phyloP scores from a whole-genome alignment of 2,329 filamentous ascomycete species.

The Hymenoscyphus scutula region DNA sequence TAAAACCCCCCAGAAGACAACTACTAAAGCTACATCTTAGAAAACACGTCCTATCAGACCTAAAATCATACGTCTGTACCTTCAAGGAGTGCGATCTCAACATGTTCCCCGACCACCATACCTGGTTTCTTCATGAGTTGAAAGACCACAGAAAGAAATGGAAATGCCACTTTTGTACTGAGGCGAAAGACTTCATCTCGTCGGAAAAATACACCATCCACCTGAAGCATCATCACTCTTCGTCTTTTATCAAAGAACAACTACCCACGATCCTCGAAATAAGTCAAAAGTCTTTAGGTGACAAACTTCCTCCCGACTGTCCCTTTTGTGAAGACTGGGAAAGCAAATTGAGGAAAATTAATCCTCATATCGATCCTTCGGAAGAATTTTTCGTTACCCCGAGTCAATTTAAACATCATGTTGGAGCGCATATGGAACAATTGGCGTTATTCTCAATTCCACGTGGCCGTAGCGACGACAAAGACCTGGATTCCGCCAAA shows the following conservation, averaged over 20 bases:
- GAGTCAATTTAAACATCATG: constrained; percentile 24
- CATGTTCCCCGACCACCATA: constrained; percentile 29
- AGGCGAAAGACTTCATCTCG: constrained; percentile 7
- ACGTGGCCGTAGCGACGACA: constrained; percentile 13
- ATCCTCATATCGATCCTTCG: constrained; percentile 10
- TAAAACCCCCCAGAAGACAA: neutral
- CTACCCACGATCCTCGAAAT: constrained; percentile 18
- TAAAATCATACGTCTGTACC: constrained; percentile 37
- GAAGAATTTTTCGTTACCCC: constrained; percentile 12
- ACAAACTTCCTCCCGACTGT: constrained; percentile 25
- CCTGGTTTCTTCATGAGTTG: constrained; percentile 35
- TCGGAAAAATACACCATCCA: constrained; percentile 12
- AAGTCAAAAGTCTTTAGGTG: constrained; percentile 12
- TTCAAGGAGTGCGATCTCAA: constrained; percentile 30
- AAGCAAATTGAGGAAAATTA: constrained; percentile 7
- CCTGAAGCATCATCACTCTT: constrained; percentile 13
- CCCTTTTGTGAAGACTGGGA: constrained; percentile 35
- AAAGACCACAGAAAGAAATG: constrained; percentile 28
- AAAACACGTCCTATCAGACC: constrained; percentile 33
- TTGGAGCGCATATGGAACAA: constrained; percentile 29
- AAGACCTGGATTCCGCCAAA: constrained; percentile 7
- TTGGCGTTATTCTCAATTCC: constrained; percentile 28
- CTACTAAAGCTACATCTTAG: constrained; percentile 12
- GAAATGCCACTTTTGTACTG: constrained; percentile 27
- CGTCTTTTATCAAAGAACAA: constrained; percentile 19